A percentile compares a stretch with the other conserved stretches of the same genome.
These are phyloP conservation scores for Hypoxylon fuscum DNA, from an alignment of 495 filamentous ascomycete genomes.

Conservation along the genomic window DNA sequence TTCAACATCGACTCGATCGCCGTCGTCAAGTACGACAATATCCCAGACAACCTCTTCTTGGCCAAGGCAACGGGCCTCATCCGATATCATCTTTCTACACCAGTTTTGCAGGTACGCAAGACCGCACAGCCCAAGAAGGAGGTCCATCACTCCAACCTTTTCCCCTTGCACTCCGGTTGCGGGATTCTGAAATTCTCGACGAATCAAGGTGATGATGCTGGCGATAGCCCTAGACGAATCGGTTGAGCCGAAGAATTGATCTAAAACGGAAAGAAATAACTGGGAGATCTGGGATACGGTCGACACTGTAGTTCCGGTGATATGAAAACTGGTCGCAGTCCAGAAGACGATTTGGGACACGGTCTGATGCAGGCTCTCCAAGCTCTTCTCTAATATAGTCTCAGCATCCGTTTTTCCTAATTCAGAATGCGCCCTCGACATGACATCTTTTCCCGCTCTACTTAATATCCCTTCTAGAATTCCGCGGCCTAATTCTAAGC, in stretches of 20 bases:
- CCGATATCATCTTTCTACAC: conserved; percentile 68
- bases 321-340: conserved; percentile 73
- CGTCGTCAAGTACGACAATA: conserved; percentile 76
- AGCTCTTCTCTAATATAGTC: conserved; percentile 67
- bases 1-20: conserved; percentile 67
- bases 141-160: conserved; percentile 69
- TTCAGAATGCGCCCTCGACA: conserved; percentile 60
- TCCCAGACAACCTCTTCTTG: conserved; percentile 79
- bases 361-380: conserved; percentile 69
- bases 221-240: conserved; percentile 84
- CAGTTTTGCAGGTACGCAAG: conserved; percentile 77
- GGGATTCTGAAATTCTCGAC: conserved; percentile 74
- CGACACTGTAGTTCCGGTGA: conserved; percentile 69
- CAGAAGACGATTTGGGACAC: conserved; percentile 73
- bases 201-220: conserved; percentile 77
- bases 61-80: conserved; percentile 59
- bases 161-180: conserved; percentile 66
- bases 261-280: conserved; percentile 70
- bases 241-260: conserved; percentile 79
- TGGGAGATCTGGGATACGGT: conserved; percentile 70
- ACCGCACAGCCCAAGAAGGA: conserved; percentile 72
- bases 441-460: conserved; percentile 74
- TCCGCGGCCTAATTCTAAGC: conserved; percentile 72
- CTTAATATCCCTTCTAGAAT: conserved; percentile 73
- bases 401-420: conserved; percentile 69